Percentiles rank a stretch among this genome's conserved stretches.
Conservation (phyloP, 495 filamentous ascomycete species). For the Penicillium taxi region DNA sequence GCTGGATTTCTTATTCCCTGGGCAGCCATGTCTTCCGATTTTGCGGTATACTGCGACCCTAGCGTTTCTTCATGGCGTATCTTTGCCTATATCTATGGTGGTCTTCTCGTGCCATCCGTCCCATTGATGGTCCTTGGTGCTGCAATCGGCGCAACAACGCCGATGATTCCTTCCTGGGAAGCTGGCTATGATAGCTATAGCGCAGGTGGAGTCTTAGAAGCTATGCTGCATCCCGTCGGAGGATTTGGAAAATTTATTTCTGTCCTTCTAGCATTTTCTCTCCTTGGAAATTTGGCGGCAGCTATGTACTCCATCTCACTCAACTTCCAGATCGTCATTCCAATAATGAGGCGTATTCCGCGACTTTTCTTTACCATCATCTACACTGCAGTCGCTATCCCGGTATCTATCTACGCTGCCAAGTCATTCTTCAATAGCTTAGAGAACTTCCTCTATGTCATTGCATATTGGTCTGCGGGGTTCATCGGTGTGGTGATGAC, state of each 20-base stretch:
- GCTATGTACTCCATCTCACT: not conserved
- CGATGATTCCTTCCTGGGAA: not conserved
- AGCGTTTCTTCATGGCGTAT: not conserved
- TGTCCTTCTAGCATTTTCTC: not conserved
- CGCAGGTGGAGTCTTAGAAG: not conserved
- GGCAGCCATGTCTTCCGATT: not conserved
- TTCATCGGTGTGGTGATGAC: not conserved
- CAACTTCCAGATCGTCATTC: slow-evolving; percentile 1
- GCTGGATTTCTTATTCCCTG: no score
- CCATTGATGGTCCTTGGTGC: not conserved
- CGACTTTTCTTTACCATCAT: not conserved
- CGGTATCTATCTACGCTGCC: not conserved
- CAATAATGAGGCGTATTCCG: not conserved
- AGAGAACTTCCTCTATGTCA: slow-evolving; percentile 1
- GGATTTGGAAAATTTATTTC: not conserved
- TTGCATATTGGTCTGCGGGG: slow-evolving; percentile 1
- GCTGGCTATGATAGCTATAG: not conserved
- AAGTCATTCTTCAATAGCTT: not conserved
- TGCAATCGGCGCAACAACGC: not conserved
- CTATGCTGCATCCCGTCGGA: not conserved
- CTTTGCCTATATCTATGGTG: not conserved
- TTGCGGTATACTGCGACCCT: not conserved
- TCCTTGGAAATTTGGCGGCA: not conserved
- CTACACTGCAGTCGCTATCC: not conserved
- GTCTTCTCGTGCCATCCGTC: not conserved